Conservation (phyloP, 768 basidiomycete genomes). For the Russula earlei region DNA sequence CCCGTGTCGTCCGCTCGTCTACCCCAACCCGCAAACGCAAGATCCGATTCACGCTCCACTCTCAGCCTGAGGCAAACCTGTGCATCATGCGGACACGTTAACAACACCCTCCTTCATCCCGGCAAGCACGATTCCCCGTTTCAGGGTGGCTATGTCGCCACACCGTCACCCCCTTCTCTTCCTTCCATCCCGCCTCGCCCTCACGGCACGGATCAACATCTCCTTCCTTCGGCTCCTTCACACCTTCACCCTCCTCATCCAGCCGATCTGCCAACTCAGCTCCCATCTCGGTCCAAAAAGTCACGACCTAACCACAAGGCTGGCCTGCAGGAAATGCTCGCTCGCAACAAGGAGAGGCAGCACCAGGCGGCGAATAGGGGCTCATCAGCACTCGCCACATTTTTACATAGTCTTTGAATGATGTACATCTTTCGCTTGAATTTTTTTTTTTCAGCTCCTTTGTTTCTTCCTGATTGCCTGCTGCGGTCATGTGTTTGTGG, state of each 20-base stretch:
- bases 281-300: conserved; percentile 6
- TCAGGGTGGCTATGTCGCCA: background rate
- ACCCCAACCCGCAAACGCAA: conserved; percentile 11
- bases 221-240: background rate
- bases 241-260: background rate
- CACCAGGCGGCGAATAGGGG: conserved; percentile 25
- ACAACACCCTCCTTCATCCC: conserved; percentile 22
- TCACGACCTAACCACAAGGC: conserved; percentile 44
- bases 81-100: conserved; percentile 23
- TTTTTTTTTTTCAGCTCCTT: background rate
- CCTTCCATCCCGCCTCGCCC: background rate
- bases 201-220: conserved; percentile 1
- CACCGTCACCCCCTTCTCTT: background rate
- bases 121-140: background rate
- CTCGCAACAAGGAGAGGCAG: conserved; percentile 47
- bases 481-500: background rate
- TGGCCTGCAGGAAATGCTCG: conserved; percentile 54
- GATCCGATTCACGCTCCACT: background rate
- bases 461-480: no score
- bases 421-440: background rate
- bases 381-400: conserved; percentile 5
- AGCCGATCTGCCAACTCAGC: background rate
- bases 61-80: conserved; percentile 19
- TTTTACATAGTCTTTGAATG: conserved; percentile 8
- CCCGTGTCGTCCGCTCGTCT: conserved; percentile 29